Evolutionary conservation across 2,329 filamentous ascomycete species (phyloP).

Genomic region (Bipolaris cookei): DNA sequence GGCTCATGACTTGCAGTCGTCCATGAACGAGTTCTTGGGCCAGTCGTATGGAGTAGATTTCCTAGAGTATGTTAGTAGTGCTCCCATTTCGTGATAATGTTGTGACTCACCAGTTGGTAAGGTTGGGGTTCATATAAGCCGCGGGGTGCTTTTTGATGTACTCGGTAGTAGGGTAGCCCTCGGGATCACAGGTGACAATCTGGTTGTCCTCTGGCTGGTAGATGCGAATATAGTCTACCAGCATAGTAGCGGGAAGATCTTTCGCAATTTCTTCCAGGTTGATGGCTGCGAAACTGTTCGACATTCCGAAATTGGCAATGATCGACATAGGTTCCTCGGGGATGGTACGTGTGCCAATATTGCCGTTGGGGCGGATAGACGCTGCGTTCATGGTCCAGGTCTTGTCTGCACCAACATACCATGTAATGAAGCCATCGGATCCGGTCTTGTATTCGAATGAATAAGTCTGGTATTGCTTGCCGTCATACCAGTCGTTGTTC

Average conservation of each 20-base stretch:
- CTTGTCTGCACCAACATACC: slow-evolving; percentile 69
- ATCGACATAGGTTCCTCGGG: slow-evolving; percentile 72
- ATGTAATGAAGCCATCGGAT: slow-evolving; percentile 65
- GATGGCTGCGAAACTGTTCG: slow-evolving; percentile 67
- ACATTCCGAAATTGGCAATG: slow-evolving; percentile 74
- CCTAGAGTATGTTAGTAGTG: slow-evolving; percentile 41
- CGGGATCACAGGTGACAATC: slow-evolving; percentile 70
- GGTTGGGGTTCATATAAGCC: slow-evolving; percentile 68
- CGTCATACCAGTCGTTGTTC: slow-evolving; percentile 65
- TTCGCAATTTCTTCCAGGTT: slow-evolving; percentile 63
- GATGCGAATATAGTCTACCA: slow-evolving; percentile 73
- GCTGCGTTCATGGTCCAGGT: slow-evolving; percentile 68
- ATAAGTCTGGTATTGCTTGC: slow-evolving; percentile 61
- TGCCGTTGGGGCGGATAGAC: slow-evolving; percentile 71
- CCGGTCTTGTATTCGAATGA: slow-evolving; percentile 65
- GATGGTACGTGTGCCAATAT: slow-evolving; percentile 69
- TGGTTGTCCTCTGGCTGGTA: slow-evolving; percentile 68
- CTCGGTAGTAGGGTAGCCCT: slow-evolving; percentile 68
- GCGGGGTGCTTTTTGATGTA: slow-evolving; percentile 69
- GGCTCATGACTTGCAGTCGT: slow-evolving; percentile 56
- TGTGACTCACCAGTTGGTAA: slow-evolving; percentile 65
- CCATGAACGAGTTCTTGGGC: slow-evolving; percentile 67
- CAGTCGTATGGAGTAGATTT: slow-evolving; percentile 60
- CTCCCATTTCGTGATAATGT: not conserved
- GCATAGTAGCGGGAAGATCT: slow-evolving; percentile 67